These are phyloP conservation scores for Lachnellula occidentalis DNA, from an alignment of 2,329 filamentous ascomycete species.

Conservation along the genomic window DNA sequence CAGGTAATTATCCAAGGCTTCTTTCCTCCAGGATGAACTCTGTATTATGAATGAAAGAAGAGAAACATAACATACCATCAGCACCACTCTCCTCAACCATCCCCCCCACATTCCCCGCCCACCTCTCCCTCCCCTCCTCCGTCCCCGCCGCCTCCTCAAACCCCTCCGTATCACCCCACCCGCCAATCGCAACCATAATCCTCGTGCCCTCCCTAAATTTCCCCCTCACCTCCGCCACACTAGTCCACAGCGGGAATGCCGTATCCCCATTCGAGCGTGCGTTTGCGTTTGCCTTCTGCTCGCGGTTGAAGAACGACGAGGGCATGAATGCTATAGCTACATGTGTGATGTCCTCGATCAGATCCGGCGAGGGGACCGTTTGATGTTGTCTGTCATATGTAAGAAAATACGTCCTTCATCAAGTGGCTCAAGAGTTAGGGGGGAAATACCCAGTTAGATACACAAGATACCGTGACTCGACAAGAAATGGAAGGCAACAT, in stretches of 20 bases:
- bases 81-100: slow-evolving; percentile 59
- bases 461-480: too few species aligned
- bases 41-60: neutral
- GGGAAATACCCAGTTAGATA: too few species aligned
- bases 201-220: slow-evolving; percentile 50
- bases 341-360: slow-evolving; percentile 45
- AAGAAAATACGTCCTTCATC: too few species aligned
- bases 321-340: slow-evolving; percentile 54
- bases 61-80: slow-evolving; percentile 44
- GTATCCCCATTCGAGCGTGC: slow-evolving; percentile 29
- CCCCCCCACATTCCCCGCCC: slow-evolving; percentile 57
- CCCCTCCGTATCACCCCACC: slow-evolving; percentile 65
- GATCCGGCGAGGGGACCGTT: neutral
- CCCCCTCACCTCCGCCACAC: slow-evolving; percentile 32
- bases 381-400: slow-evolving; percentile 29
- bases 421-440: too few species aligned
- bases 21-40: too few species aligned
- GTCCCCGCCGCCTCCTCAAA: slow-evolving; percentile 54
- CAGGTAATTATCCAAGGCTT: too few species aligned
- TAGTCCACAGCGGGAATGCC: slow-evolving; percentile 41
- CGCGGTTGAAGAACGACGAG: slow-evolving; percentile 46
- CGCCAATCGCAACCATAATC: slow-evolving; percentile 66
- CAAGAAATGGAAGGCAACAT: too few species aligned
- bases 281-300: neutral
- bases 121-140: slow-evolving; percentile 46